A percentile compares a stretch with the other conserved stretches of the same genome.
These are phyloP conservation scores for Schizonepeta tenuifolia DNA, from an alignment of 257 asterid genomes.

Conservation along the genomic window DNA sequence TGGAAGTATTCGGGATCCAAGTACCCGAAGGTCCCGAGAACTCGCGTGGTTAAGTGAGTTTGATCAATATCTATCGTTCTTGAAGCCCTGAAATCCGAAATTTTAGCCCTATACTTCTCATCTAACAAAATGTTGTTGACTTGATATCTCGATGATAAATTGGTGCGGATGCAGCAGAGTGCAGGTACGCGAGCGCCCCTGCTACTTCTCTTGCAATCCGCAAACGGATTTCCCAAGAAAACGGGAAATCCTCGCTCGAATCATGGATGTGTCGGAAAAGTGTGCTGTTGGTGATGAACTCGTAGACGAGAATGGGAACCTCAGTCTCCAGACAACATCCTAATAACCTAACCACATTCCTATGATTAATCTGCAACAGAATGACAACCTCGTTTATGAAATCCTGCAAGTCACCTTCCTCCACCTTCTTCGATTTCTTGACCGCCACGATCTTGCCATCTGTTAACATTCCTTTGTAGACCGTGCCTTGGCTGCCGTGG, in stretches of 20 bases:
- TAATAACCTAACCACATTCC: constrained; percentile 33
- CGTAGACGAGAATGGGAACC: constrained; percentile 40
- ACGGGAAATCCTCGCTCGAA: constrained; percentile 31
- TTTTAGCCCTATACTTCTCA: constrained; percentile 34
- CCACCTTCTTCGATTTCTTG: constrained; percentile 40
- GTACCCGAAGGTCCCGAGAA: constrained; percentile 50
- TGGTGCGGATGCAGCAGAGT: constrained; percentile 41
- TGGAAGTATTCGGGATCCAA: constrained; percentile 53
- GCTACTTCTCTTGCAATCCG: constrained; percentile 44
- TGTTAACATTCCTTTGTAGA: constrained; percentile 31
- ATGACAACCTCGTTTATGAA: constrained; percentile 51
- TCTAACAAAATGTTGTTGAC: constrained; percentile 44
- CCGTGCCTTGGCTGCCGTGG: constrained; percentile 39
- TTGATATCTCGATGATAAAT: constrained; percentile 40
- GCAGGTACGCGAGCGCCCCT: constrained; percentile 41
- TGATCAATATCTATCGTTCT: constrained; percentile 32
- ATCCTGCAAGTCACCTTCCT: constrained; percentile 37
- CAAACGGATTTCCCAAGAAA: constrained; percentile 43
- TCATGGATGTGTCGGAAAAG: constrained; percentile 40
- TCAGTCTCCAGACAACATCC: constrained; percentile 44
- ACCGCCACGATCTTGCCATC: constrained; percentile 50
- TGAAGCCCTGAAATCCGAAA: constrained; percentile 44
- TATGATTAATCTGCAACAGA: constrained; percentile 43
- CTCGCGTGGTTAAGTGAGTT: constrained; percentile 49
- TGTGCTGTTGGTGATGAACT: constrained; percentile 34